These are phyloP conservation scores for Zalaria obscura DNA, from an alignment of 2,329 filamentous ascomycete species.

Conservation along the genomic window DNA sequence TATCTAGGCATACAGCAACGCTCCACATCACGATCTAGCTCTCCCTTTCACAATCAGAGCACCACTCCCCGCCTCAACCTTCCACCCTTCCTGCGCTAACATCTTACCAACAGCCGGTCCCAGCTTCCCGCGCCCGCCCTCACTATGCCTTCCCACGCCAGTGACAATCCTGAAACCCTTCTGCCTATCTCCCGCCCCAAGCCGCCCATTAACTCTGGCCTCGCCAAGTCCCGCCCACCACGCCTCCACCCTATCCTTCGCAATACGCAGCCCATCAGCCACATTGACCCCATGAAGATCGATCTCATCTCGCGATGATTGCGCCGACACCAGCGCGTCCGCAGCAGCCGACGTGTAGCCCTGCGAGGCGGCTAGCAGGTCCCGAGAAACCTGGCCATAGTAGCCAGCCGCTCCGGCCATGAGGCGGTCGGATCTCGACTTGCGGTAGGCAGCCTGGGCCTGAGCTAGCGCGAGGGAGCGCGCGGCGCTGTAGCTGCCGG, in stretches of 20 bases:
- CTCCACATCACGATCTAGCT: conserved; percentile 10
- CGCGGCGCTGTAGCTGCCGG: conserved; percentile 31
- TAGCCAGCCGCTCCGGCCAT: conserved; percentile 64
- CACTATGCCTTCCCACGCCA: conserved; percentile 65
- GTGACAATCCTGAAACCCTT: conserved; percentile 63
- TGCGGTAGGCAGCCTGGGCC: conserved; percentile 44
- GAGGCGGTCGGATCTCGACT: conserved; percentile 53
- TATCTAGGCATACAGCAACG: too few relatives aligned
- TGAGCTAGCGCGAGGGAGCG: conserved; percentile 39
- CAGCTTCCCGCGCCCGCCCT: conserved; percentile 59
- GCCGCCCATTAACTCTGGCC: conserved; percentile 35
- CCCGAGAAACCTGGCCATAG: conserved; percentile 57
- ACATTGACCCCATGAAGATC: conserved; percentile 81
- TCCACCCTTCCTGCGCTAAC: conserved; percentile 71
- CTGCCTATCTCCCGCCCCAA: conserved; percentile 27
- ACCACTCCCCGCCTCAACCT: conserved; percentile 57
- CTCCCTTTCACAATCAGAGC: conserved; percentile 55
- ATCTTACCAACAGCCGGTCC: conserved; percentile 68
- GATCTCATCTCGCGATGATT: conserved; percentile 44
- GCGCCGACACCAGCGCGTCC: conserved; percentile 52
- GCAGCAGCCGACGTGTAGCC: conserved; percentile 51
- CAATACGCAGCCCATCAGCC: conserved; percentile 66
- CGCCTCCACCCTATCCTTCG: conserved; percentile 45
- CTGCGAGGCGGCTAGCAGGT: conserved; percentile 44
- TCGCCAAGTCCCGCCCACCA: conserved; percentile 74